A percentile compares a stretch with the other conserved stretches of the same genome.
Conservation (phyloP, 192 early-diverging fungal species). For the Backusella australiensis region DNA sequence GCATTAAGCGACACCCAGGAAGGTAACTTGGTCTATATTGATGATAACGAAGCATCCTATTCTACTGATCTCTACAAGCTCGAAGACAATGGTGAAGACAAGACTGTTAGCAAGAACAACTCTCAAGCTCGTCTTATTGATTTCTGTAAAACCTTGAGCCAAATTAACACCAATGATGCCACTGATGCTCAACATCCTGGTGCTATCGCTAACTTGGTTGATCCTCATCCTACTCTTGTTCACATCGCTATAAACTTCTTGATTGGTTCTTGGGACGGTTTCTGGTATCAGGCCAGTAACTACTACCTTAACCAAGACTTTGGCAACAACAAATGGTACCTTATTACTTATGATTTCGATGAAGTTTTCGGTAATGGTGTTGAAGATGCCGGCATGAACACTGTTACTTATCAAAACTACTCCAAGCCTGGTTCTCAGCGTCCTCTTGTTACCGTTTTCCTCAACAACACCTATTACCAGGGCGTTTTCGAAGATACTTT, state of each 20-base stretch:
- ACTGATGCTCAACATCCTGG: conserved; percentile 19
- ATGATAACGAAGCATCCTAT: conserved; percentile 13
- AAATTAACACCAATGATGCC: conserved; percentile 15
- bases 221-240: conserved; percentile 22
- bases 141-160: conserved; percentile 2
- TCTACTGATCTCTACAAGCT: conserved; percentile 23
- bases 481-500: conserved; percentile 35
- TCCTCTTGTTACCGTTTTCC: conserved; percentile 32
- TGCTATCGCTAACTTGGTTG: conserved; percentile 16
- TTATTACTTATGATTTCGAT: conserved; percentile 45
- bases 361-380: conserved; percentile 39
- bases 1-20: conserved; percentile 17
- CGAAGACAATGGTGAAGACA: conserved; percentile 20
- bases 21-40: conserved; percentile 29
- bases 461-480: conserved; percentile 35
- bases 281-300: conserved; percentile 42
- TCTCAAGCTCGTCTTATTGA: conserved; percentile 17
- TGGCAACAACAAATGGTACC: conserved; percentile 35
- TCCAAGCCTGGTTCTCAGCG: conserved; percentile 29
- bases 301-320: conserved; percentile 43
- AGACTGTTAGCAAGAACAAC: background rate
- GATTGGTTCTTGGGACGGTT: conserved; percentile 38
- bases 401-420: conserved; percentile 34
- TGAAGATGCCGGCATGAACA: conserved; percentile 22
- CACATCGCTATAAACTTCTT: conserved; percentile 41